Conservation (phyloP, 768 basidiomycete genomes). For the Wakefieldia striispora region DNA sequence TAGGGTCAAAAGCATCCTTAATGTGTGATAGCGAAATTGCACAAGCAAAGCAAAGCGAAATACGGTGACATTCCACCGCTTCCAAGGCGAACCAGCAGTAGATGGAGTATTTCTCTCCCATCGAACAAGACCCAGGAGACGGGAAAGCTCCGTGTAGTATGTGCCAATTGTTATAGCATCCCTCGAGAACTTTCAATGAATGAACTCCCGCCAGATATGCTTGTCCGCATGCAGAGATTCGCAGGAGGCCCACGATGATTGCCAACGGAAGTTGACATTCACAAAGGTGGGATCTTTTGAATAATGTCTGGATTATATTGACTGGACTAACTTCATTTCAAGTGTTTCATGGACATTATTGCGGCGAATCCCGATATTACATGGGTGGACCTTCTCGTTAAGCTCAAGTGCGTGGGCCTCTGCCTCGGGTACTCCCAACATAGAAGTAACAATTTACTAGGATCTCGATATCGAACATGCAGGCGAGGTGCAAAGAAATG, state of each 20-base stretch:
- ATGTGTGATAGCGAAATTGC: constrained; percentile 4
- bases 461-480: no score
- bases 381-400: constrained; percentile 19
- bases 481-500: constrained; percentile 7
- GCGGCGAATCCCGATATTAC: constrained; percentile 9
- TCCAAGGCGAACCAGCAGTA: constrained; percentile 9
- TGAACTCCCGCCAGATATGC: constrained; percentile 15
- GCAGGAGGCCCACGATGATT: constrained; percentile 25
- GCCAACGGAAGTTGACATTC: constrained; percentile 16
- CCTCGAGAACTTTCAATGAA: background rate
- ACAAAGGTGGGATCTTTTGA: constrained; percentile 20
- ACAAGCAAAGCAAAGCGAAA: background rate
- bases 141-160: constrained; percentile 20
- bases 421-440: background rate
- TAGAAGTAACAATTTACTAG: no score
- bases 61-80: background rate
- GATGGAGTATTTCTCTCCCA: constrained; percentile 1
- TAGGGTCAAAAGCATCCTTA: background rate
- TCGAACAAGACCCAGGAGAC: constrained; percentile 3
- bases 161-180: background rate
- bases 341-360: constrained; percentile 21
- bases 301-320: background rate
- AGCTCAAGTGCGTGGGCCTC: constrained; percentile 12
- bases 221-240: constrained; percentile 27
- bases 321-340: background rate